Evolutionary conservation across 495 filamentous ascomycete species (phyloP).

Genomic region (Trichoderma erinaceum): DNA sequence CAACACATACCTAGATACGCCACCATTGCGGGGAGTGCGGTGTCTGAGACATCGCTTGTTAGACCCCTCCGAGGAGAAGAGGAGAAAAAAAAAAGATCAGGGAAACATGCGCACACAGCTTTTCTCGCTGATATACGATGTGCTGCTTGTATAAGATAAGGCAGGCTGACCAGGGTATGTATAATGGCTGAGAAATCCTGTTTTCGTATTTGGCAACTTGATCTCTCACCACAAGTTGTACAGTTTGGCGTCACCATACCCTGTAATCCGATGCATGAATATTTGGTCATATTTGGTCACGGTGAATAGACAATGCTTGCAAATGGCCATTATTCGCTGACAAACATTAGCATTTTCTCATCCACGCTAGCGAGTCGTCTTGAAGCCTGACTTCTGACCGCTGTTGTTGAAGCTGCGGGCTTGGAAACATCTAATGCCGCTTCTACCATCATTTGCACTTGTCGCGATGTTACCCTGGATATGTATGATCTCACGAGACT

Average conservation of each 20-base stretch:
- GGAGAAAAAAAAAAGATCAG: too few species aligned
- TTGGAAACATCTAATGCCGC: background rate
- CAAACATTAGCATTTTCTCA: background rate
- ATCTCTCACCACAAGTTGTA: background rate
- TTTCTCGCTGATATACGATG: too few species aligned
- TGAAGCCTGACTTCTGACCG: constrained; percentile 4
- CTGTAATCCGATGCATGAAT: background rate
- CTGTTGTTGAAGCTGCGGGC: background rate
- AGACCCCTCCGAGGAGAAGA: background rate
- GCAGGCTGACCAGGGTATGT: background rate
- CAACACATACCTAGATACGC: background rate
- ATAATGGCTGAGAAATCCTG: background rate
- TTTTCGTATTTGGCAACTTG: background rate
- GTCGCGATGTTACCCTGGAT: constrained; percentile 1
- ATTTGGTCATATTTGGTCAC: background rate
- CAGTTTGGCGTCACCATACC: background rate
- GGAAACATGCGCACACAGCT: too few species aligned
- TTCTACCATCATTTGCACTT: background rate
- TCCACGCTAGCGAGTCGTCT: background rate
- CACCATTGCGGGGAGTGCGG: background rate
- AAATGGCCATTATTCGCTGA: too few species aligned
- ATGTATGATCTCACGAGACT: background rate
- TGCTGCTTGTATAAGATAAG: background rate
- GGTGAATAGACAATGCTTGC: too few species aligned
- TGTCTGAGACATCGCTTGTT: background rate